Base-by-base conservation (phyloP, 768 basidiomycete genomes). In the Infundibulicybe gibba region DNA sequence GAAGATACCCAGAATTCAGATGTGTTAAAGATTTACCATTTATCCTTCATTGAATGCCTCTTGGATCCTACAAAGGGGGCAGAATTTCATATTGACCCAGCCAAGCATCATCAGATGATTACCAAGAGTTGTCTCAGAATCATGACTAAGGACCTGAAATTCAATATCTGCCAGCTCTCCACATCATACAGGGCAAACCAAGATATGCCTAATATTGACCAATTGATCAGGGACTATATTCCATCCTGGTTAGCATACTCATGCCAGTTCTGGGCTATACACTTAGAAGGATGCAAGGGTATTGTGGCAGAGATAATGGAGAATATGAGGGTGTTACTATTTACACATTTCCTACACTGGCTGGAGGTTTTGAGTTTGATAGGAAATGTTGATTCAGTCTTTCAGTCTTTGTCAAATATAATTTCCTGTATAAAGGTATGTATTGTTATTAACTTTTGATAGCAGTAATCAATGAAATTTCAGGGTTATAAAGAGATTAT, bases 301-400 rank as follows among this genome's bases (percentile, higher is more conserved):
- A 32, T 45, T 15, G 15, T 2, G 4, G 32, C 2, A 5, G 20
- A 11, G 12, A 44, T n/a, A 6, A 5, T 10, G 20, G 48, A 32
- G 37, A 15, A 12, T 19, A 45, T 2, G 10, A 41, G 15, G 11
- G 12, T 2, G 54, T 55, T 15, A 20, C 49, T 15, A 33, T 3
- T n/a, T n/a, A n/a, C n/a, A n/a, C 38, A 47, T 13, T 49, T 49
- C 25, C 41, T 55, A 0, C 54, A 45, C 25, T 58, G 57, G 57
- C 49, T 58, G 20, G 57, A 58, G 38, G 50, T 45, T 30, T 40
- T 53, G 37, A 58, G 52, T 37, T 34, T 54, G 12, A 43, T 40
- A 2, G 11, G 34, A 34, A 12, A 45, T 11, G 15, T 46, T 38
- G n/a, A 40, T 6, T 16, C 33, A 41, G 32, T 15, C 21, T 32